Base-by-base conservation (phyloP, 169 alveolate genomes). In the Gregarina niphandrodes region DNA sequence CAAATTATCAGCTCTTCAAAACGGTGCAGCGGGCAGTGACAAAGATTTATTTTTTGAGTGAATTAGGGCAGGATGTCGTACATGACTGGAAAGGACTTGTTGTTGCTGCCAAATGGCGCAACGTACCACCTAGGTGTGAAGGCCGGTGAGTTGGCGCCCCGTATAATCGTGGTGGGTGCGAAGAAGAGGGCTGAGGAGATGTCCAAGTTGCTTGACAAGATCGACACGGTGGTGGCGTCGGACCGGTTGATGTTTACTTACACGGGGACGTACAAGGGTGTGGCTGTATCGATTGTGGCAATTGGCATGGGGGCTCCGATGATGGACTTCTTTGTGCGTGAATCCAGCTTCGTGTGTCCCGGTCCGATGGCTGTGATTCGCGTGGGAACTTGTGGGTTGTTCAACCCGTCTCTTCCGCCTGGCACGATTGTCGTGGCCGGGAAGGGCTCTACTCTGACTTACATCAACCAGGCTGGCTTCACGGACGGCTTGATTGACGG, bases 261-360 rank as follows among this genome's bases (percentile, higher is more conserved):
- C 18, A 16, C 46, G 41, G 64, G 64, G 11, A 38, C 15, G 21
- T 54, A 46, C 53, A 45, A 39, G 37, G 48, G 56, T 1, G 31
- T 24, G 15, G 45, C 48, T n/a, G 44, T 56, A 18, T 30, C 66
- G 19, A 48, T 56, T 31, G 54, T 56, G 21, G 17, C 46, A 26
- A 41, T 56, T 11, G 66, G 66, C 12, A 56, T 56, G 66, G 66
- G 66, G 6, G 50, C 66, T 2, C 54, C 59, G 1, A 48, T 48
- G 66, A 48, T 48, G 59, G 66, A 56, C 36, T 52, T 56, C 42
- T 16, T 56, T 31, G 54, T 56, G 16, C 48, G 66, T 18, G 66
- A 56, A 21, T 49, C 54, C 13, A 40, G 54, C 11, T 40, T 18
- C 28, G 24, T 48, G 32, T 18, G 37, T 35, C 32, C 32, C 9